phyloP scores from a whole-genome alignment of 306 rosid species.

The Styphnolobium japonicum region DNA sequence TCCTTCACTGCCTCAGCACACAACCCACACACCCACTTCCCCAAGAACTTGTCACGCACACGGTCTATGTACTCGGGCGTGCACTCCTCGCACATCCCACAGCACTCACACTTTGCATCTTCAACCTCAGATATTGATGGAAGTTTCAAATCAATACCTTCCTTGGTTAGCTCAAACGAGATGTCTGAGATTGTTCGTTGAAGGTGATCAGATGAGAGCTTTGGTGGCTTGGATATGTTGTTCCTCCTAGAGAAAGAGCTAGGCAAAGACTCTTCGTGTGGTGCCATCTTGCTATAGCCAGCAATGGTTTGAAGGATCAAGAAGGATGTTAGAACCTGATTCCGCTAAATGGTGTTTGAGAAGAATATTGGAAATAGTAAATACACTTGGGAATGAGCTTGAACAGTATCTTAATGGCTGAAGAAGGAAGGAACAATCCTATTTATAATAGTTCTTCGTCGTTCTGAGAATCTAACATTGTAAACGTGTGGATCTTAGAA shows the following conservation, averaged over 20 bases:
- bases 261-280: conserved; percentile 63
- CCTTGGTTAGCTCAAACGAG: conserved; percentile 61
- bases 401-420: not conserved
- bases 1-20: conserved; percentile 92
- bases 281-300: conserved; percentile 53
- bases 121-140: conserved; percentile 73
- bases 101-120: conserved; percentile 88
- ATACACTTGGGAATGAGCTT: not conserved
- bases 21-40: conserved; percentile 84
- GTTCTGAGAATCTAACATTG: not conserved
- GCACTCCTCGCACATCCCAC: conserved; percentile 95
- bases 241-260: conserved; percentile 26
- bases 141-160: conserved; percentile 36
- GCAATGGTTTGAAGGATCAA: not conserved
- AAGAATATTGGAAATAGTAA: not conserved
- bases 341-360: not conserved
- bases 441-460: conserved; percentile 46
- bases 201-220: conserved; percentile 51
- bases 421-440: conserved; percentile 18
- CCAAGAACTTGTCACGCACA: conserved; percentile 57
- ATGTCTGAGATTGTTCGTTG: conserved; percentile 80
- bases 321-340: not conserved
- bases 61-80: conserved; percentile 77
- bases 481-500: conserved; percentile 45
- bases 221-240: conserved; percentile 53